Conservation (phyloP, 257 asterid species). For the Oldenlandia corymbosa region DNA sequence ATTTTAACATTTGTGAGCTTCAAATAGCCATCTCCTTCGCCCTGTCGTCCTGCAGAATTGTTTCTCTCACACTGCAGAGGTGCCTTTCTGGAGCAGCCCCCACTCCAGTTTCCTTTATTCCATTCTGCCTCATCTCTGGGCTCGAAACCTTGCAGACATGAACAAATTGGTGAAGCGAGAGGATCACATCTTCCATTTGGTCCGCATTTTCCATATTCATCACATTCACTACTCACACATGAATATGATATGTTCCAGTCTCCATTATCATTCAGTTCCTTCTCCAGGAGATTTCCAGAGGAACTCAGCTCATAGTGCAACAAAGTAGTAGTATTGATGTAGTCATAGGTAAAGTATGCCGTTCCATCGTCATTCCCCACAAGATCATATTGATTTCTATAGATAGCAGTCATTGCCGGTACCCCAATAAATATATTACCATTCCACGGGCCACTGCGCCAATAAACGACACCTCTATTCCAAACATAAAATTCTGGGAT, state of each 20-base stretch:
- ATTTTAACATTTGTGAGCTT: conserved; percentile 31
- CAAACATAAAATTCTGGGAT: conserved; percentile 32
- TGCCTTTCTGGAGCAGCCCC: conserved; percentile 47
- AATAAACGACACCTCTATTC: conserved; percentile 22
- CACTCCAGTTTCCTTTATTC: conserved; percentile 44
- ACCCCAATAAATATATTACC: conserved; percentile 21
- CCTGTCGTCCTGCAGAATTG: conserved; percentile 4
- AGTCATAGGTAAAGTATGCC: conserved; percentile 7
- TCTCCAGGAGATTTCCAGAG: conserved; percentile 10
- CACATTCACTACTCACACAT: neutral
- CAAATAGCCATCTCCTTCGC: conserved; percentile 40
- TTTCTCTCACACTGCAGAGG: conserved; percentile 33
- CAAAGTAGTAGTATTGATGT: neutral
- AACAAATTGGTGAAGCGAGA: conserved; percentile 31
- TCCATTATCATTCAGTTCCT: neutral
- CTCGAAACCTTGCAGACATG: conserved; percentile 48
- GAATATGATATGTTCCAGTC: conserved; percentile 16
- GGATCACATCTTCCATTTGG: conserved; percentile 48
- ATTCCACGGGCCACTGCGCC: conserved; percentile 50
- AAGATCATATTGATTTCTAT: conserved; percentile 4
- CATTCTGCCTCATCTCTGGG: conserved; percentile 39
- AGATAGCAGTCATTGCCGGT: conserved; percentile 10
- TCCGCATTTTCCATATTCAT: conserved; percentile 37
- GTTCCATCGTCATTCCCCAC: neutral
- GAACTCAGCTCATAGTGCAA: conserved; percentile 15